These are phyloP conservation scores for Suillus spraguei DNA, from an alignment of 768 basidiomycete genomes.

Conservation along the genomic window DNA sequence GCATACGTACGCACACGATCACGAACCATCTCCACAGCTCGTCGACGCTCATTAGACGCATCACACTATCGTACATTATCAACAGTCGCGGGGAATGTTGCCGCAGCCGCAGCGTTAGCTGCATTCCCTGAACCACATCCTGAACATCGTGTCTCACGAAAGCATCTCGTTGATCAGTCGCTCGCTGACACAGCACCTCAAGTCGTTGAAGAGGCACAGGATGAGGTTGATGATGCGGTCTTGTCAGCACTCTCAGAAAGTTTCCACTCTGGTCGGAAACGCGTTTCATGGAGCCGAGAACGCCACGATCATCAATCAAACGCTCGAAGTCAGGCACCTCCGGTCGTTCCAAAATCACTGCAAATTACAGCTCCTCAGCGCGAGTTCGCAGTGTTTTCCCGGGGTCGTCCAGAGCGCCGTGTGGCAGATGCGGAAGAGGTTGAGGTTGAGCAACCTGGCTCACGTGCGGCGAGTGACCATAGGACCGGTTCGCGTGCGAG, in stretches of 20 bases:
- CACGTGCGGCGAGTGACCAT: conserved; percentile 14
- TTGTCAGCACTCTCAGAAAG: conserved; percentile 68
- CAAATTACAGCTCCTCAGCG: conserved; percentile 32
- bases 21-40: conserved; percentile 44
- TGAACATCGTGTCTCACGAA: conserved; percentile 36
- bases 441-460: conserved; percentile 22
- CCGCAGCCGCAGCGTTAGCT: conserved; percentile 68
- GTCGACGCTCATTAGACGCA: conserved; percentile 54
- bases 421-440: conserved; percentile 32
- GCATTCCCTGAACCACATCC: conserved; percentile 57
- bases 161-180: conserved; percentile 27
- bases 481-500: conserved; percentile 61
- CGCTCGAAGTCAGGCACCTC: conserved; percentile 38
- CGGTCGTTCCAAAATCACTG: conserved; percentile 39
- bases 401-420: conserved; percentile 50
- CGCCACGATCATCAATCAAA: conserved; percentile 33
- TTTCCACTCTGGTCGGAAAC: conserved; percentile 75
- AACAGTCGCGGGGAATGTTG: conserved; percentile 70
- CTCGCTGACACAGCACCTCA: conserved; percentile 24
- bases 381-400: conserved; percentile 30
- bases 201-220: conserved; percentile 31
- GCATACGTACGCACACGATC: conserved; percentile 42
- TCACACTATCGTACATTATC: conserved; percentile 73
- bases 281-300: conserved; percentile 72
- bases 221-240: conserved; percentile 53